phyloP scores from a whole-genome alignment of 208 protist species.

The Acanthamoeba culbertsoni region DNA sequence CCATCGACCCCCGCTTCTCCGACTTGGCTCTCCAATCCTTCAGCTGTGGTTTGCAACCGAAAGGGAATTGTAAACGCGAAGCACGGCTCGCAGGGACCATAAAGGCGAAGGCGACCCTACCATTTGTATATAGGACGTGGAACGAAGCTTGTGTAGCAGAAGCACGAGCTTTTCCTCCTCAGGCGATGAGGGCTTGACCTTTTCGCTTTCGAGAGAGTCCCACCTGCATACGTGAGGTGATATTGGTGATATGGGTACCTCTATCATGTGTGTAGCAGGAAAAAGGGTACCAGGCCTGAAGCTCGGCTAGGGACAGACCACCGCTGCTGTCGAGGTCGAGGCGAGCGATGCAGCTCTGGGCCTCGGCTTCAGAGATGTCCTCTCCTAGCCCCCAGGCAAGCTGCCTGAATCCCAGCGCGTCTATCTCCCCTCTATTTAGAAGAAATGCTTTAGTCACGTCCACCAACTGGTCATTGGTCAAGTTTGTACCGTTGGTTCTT shows the following conservation, averaged over 20 bases:
- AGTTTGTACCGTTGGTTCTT: background rate
- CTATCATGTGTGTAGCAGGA: background rate
- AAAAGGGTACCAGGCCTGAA: background rate
- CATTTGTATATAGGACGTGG: background rate
- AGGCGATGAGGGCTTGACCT: no score
- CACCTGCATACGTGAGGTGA: no score
- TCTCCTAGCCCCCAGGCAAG: background rate
- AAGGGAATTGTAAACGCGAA: background rate
- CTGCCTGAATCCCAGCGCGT: background rate
- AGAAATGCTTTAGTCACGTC: background rate
- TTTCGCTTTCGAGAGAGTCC: background rate
- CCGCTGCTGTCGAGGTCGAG: conserved; percentile 7
- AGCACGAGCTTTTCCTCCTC: background rate
- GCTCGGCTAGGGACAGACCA: background rate
- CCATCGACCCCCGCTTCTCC: background rate
- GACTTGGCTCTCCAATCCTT: background rate
- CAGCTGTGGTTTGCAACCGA: background rate
- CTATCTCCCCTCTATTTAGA: background rate
- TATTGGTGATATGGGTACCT: no score
- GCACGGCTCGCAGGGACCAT: background rate
- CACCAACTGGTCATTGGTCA: background rate
- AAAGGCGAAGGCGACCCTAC: background rate
- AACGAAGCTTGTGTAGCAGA: background rate
- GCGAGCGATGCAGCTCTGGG: background rate
- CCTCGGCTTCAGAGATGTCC: background rate